phyloP scores from a whole-genome alignment of 2,329 filamentous ascomycete species.

The Ophiostoma montium region DNA sequence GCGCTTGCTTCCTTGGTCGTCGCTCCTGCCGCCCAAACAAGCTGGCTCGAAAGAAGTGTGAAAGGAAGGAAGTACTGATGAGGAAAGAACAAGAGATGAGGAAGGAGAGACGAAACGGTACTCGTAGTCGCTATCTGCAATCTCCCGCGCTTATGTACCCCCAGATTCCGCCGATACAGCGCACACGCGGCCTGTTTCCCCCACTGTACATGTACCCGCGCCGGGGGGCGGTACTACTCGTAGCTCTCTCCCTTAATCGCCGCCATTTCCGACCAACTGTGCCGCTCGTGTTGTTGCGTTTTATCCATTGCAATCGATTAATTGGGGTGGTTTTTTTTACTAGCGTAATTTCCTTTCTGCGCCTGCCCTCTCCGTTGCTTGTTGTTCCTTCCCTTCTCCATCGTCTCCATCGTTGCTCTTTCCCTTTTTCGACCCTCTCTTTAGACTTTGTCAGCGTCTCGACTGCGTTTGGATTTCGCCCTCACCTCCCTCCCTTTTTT shows the following conservation, averaged over 20 bases:
- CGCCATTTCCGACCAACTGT: slow-evolving; percentile 4
- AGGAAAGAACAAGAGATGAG: no score
- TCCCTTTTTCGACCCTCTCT: neutral
- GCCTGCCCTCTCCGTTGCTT: neutral
- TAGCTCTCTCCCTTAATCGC: slow-evolving; percentile 5
- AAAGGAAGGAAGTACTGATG: no score
- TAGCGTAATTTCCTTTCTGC: neutral
- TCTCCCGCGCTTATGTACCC: slow-evolving; percentile 1
- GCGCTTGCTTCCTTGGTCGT: no score
- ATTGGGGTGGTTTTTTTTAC: slow-evolving; percentile 1
- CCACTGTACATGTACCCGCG: neutral
- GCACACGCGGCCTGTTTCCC: neutral
- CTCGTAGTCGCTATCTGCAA: no score
- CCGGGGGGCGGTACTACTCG: slow-evolving; percentile 1
- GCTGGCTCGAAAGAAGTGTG: neutral
- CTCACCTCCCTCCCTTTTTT: neutral
- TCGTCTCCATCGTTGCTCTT: neutral
- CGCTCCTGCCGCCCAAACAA: neutral
- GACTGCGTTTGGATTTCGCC: neutral
- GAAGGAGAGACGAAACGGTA: neutral
- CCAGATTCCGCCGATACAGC: neutral
- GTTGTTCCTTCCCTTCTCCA: slow-evolving; percentile 1
- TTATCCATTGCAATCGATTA: neutral
- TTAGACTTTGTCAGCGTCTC: neutral
- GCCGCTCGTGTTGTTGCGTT: neutral